Base-by-base conservation (phyloP, 257 asterid species). In the Fraxinus americana region DNA sequence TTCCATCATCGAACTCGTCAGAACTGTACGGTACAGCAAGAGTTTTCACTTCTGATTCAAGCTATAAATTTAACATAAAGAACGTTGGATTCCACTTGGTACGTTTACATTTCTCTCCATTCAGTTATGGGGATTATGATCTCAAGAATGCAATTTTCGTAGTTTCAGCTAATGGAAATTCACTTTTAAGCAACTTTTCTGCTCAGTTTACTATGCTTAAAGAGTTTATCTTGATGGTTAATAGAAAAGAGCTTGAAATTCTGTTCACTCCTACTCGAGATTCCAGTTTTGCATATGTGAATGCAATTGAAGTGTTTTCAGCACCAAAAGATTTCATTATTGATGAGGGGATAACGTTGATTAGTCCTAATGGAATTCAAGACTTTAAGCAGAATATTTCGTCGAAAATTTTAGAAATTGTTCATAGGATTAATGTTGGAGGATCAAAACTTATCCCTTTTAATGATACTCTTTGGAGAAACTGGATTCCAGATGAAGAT, bases 391-490 rank as follows among this genome's bases (percentile, higher is more conserved):
- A 84, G 90, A 93, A 93, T 72, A 38, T 90, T 70, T 82, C 97
- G 0, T 83, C 84, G 4, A 94, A 84, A 32, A 79, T 84, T 23
- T 75, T 91, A 16, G 93, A 91, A 85, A 91, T 94, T 76, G 85
- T 90, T 76, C 94, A 93, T 84, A 84, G 97, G 83, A 80, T 93
- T 78, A 93, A 93, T 63, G 97, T 93, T 72, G 98, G 98, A 12
- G 98, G 98, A 11, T 72, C 86, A 17, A 77, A 61, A 59, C 16
- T 93, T 43, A 89, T 93, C 11, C 96, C 98, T 10, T 91, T 90
- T 61, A 92, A 92, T 80, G 97, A 92, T 68, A 87, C 97, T 39
- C 92, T 92, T 25, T 91, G 97, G 97, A 86, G 97, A 52, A 85
- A 81, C 57, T 92, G 97, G 97, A 73, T 88, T 32, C 95, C 97